phyloP scores from a whole-genome alignment of 1,139 yeast species.

The Lodderomyces margitis region DNA sequence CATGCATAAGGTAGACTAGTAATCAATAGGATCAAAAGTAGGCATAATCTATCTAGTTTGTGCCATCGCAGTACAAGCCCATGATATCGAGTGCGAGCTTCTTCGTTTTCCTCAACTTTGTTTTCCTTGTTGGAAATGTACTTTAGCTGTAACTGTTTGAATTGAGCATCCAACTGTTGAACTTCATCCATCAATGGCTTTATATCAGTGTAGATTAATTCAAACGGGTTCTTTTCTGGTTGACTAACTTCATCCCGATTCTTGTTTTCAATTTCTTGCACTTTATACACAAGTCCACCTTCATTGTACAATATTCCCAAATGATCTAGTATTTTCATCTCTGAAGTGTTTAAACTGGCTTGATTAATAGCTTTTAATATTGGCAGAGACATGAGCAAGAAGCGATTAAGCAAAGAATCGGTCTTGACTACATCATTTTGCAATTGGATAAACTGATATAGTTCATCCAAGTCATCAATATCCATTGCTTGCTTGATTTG shows the following conservation, averaged over 20 bases:
- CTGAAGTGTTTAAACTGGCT: slow-evolving; percentile 30
- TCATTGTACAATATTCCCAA: slow-evolving; percentile 18
- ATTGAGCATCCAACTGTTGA: slow-evolving; percentile 10
- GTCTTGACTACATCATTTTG: slow-evolving; percentile 28
- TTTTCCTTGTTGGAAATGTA: slow-evolving; percentile 13
- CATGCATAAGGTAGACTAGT: slow-evolving; percentile 36
- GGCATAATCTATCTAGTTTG: slow-evolving; percentile 24
- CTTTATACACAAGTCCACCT: slow-evolving; percentile 10
- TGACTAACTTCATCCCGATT: background rate
- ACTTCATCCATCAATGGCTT: slow-evolving; percentile 16
- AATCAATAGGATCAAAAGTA: slow-evolving; percentile 31
- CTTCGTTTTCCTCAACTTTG: slow-evolving; percentile 9
- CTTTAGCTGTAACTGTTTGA: slow-evolving; percentile 15
- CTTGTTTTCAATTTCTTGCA: slow-evolving; percentile 9
- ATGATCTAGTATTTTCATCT: slow-evolving; percentile 25
- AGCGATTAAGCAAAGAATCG: slow-evolving; percentile 23
- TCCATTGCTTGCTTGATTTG: slow-evolving; percentile 10
- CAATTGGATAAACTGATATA: slow-evolving; percentile 20
- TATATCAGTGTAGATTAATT: slow-evolving; percentile 11
- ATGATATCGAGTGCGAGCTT: slow-evolving; percentile 12
- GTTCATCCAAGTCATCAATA: slow-evolving; percentile 19
- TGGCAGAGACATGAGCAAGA: slow-evolving; percentile 29
- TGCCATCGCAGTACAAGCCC: slow-evolving; percentile 24
- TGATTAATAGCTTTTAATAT: slow-evolving; percentile 35
- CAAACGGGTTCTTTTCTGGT: slow-evolving; percentile 4